Evolutionary conservation across 108 stramenopile genomes (phyloP).

Genomic region (Fragilaria radians): DNA sequence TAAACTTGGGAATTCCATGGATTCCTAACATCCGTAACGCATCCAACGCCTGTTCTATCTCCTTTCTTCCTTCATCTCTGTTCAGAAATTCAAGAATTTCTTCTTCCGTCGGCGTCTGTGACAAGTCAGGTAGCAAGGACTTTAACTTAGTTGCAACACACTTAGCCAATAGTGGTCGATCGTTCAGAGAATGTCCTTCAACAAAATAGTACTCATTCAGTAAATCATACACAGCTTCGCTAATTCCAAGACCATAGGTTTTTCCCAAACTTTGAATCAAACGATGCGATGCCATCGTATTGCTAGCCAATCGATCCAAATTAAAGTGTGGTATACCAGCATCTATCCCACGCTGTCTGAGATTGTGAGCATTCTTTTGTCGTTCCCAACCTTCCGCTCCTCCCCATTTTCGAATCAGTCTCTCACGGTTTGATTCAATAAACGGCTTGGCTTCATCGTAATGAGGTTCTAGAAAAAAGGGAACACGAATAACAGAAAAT

Average conservation of each 20-base stretch:
- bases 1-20: constrained; percentile 80
- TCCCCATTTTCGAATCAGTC: constrained; percentile 78
- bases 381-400: constrained; percentile 64
- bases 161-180: constrained; percentile 41
- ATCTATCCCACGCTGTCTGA: constrained; percentile 68
- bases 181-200: constrained; percentile 47
- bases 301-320: constrained; percentile 71
- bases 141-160: constrained; percentile 35
- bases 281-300: constrained; percentile 81
- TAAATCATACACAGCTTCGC: constrained; percentile 72
- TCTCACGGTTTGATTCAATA: constrained; percentile 75
- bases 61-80: constrained; percentile 48
- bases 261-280: constrained; percentile 78
- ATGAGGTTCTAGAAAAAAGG: constrained; percentile 80
- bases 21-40: constrained; percentile 51
- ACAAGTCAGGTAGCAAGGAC: constrained; percentile 19
- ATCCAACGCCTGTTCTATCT: constrained; percentile 54
- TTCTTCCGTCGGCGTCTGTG: constrained; percentile 16
- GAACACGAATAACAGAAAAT: constrained; percentile 74
- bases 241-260: constrained; percentile 54
- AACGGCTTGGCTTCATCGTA: constrained; percentile 63
- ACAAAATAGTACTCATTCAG: constrained; percentile 79
- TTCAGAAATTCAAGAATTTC: constrained; percentile 62
- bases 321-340: constrained; percentile 86
- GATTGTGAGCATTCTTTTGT: constrained; percentile 65